Base-by-base conservation (phyloP, 164 flowering plant genomes). In the Dillenia turbinata region DNA sequence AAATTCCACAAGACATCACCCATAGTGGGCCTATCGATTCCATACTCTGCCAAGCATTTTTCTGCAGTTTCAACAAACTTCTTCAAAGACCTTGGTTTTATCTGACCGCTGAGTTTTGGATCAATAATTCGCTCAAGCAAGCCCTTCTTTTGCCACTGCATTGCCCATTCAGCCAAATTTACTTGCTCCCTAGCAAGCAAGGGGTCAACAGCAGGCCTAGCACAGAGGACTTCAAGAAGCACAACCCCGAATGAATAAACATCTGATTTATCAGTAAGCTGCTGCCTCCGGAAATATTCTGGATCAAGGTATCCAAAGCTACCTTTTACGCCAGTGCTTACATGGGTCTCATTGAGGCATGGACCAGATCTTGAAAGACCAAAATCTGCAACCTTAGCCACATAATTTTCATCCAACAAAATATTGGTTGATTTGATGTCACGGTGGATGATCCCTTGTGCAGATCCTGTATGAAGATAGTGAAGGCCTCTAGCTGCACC, bases 1-100 rank as follows among this genome's bases (percentile, higher is more conserved):
- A 88, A 71, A 49, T 86, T 88, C 95, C 95, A 88, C 52, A 88
- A 53, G 40, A 88, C 95, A 70, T 88, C 91, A 52, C 95, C 95
- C 86, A 86, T 86, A 1, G 77, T 69, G 22, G 95, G 95, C 78
- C 95, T 78, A 64, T 86, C 91, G 15, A 83, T 81, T 7, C 86
- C 91, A 71, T 80, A 81, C 1, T 89, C 93, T n/a, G 89, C 84
- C 68, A 88, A 77, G 61, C 96, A 86, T 69, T 87, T 89, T 70
- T 79, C 85, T 15, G 89, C 90, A 1, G 86, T 85, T 47, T 89
- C 92, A 9, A 73, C 82, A 49, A 63, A 83, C 56, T 83, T 89
- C 72, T 74, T 78, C 70, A 89, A 59, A 14, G 87, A 85, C 48
- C 52, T 71, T 3, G 74, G 74, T 33, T 78, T 82, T 10, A 86